Evolutionary conservation across 768 basidiomycete genomes (phyloP), one percentile per base, ranked within the genome.

Genomic region (Hypholoma sublateritium): DNA sequence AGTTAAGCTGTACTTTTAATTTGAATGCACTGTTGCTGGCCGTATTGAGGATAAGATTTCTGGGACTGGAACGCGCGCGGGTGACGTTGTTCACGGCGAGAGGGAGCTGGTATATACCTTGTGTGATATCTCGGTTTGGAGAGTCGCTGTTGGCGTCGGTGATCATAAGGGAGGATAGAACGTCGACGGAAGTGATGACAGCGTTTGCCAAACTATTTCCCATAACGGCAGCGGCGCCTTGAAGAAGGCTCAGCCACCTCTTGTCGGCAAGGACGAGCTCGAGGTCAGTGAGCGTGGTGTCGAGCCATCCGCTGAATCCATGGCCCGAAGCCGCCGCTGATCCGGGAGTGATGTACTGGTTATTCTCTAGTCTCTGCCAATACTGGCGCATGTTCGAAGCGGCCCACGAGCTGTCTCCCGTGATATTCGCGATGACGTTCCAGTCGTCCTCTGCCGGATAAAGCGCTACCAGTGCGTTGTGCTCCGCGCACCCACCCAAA

Each of bases 371-470:
- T 24, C 46, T 57, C 12, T 44, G 42, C 42, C 49, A 57, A 21
- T 46, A 57, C 17, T 57, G 49, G 11, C 56, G 42, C 56, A 57
- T 57, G 25, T 57, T 57, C n/a, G 49, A 16, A 11, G 56, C 56
- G 4, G 35, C 35, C 56, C 56, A 57, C 2, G 56, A 57, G 11
- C 34, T 14, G 34, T 57, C 56, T 16, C 56, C 50, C 11, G 56
- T 57, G 17, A 57, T 28, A 17, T 11, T 52, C 19, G 56, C 56
- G 8, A 57, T 57, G 9, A 45, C 51, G 17, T 57, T 52, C 56
- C 56, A 57, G 21, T 57, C 56, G 28, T 48, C 49, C 34, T 51
- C 56, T 3, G 48, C 37, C 14, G 56, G 56, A 25, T 58, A 58
- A 7, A 58, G 50, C 35, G 50, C 37, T 11, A 58, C 50, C 43